phyloP scores from a whole-genome alignment of 208 protist genomes.

The Crithidia brevicula region DNA sequence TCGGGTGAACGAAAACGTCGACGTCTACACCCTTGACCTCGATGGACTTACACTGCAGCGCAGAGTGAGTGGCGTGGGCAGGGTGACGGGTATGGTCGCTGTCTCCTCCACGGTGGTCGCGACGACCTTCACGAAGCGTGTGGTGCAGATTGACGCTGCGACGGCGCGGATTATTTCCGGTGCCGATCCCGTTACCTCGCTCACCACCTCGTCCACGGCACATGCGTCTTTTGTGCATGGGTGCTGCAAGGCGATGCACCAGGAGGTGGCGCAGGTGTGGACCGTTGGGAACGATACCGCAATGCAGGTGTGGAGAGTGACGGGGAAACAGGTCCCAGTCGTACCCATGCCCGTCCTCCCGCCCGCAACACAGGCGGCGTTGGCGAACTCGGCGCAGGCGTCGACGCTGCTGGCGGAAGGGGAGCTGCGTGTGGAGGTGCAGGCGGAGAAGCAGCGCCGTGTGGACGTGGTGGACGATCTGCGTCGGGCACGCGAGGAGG shows the following conservation, averaged over 20 bases:
- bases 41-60: slow-evolving; percentile 22
- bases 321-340: slow-evolving; percentile 43
- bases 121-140: slow-evolving; percentile 48
- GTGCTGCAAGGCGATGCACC: slow-evolving; percentile 41
- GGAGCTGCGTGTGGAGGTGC: slow-evolving; percentile 27
- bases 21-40: slow-evolving; percentile 51
- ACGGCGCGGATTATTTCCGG: slow-evolving; percentile 34
- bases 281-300: slow-evolving; percentile 56
- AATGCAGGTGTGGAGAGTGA: slow-evolving; percentile 49
- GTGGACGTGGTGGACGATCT: slow-evolving; percentile 46
- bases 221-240: slow-evolving; percentile 67
- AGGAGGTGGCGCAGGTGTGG: slow-evolving; percentile 68
- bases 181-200: not conserved
- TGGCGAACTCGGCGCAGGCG: slow-evolving; percentile 22
- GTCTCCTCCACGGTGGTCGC: slow-evolving; percentile 71
- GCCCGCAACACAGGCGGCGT: slow-evolving; percentile 31
- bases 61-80: slow-evolving; percentile 37
- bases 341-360: slow-evolving; percentile 26
- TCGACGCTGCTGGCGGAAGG: slow-evolving; percentile 15
- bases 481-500: slow-evolving; percentile 51
- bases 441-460: slow-evolving; percentile 16
- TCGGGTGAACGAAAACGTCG: slow-evolving; percentile 57
- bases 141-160: slow-evolving; percentile 49
- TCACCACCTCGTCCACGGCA: not conserved
- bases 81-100: slow-evolving; percentile 52